phyloP scores from a whole-genome alignment of 2,329 filamentous ascomycete genomes.

The Niveomyces coronatus region DNA sequence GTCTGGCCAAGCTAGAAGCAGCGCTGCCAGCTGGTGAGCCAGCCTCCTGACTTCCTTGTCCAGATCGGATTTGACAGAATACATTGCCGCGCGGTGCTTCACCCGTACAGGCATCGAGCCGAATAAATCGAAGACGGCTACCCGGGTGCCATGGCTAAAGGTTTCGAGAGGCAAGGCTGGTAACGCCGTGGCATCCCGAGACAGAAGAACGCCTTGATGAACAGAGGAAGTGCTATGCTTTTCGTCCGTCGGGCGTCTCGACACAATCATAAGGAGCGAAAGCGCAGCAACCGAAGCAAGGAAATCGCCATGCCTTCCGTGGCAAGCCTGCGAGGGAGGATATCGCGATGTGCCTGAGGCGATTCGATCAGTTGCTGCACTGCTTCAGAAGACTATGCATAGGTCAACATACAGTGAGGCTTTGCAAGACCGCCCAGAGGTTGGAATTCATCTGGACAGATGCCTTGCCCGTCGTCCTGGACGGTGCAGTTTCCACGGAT shows the following conservation, averaged over 20 bases:
- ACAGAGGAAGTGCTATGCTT: conserved; percentile 57
- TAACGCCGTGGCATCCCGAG: conserved; percentile 52
- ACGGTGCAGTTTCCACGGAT: conserved; percentile 64
- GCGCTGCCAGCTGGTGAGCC: conserved; percentile 44
- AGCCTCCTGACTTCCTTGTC: conserved; percentile 57
- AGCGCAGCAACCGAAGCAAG: conserved; percentile 66
- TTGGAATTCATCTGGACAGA: conserved; percentile 62
- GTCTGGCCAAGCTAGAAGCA: conserved; percentile 61
- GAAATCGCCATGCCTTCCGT: conserved; percentile 66
- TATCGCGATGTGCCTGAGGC: conserved; percentile 69
- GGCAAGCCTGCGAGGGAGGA: conserved; percentile 28
- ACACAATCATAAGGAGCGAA: conserved; percentile 67
- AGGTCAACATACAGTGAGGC: conserved; percentile 50
- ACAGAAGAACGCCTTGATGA: conserved; percentile 57
- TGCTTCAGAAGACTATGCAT: not conserved
- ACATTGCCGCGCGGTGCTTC: conserved; percentile 58
- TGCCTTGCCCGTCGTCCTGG: conserved; percentile 78
- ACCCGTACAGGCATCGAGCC: conserved; percentile 85
- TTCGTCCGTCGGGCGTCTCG: conserved; percentile 50
- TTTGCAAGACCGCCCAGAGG: conserved; percentile 61
- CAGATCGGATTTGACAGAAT: conserved; percentile 38
- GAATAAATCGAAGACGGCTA: conserved; percentile 72
- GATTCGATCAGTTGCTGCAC: conserved; percentile 26
- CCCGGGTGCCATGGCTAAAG: conserved; percentile 60
- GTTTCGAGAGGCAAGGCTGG: conserved; percentile 44